Conservation (phyloP, 176 grass and related monocot genomes). For the Oryza brachyantha region DNA sequence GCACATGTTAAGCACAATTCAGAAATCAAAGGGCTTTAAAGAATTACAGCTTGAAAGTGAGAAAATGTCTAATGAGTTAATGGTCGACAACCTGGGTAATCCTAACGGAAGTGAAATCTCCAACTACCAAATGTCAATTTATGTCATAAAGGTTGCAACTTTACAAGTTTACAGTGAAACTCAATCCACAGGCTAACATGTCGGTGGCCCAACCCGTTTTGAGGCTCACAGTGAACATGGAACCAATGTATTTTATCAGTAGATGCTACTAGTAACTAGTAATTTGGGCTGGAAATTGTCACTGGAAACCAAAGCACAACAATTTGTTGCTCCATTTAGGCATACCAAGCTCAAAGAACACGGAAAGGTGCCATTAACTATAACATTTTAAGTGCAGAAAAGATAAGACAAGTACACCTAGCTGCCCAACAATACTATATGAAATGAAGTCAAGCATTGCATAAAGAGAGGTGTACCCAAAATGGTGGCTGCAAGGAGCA, state of each 20-base stretch:
- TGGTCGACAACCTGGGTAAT: conserved; percentile 23
- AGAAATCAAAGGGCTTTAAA: neutral
- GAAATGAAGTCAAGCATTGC: conserved; percentile 18
- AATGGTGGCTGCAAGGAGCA: conserved; percentile 28
- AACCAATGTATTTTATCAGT: conserved; percentile 3
- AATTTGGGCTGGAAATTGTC: neutral
- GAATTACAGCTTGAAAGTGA: neutral
- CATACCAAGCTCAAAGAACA: neutral
- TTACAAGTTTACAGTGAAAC: conserved; percentile 39
- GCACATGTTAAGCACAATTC: conserved; percentile 21
- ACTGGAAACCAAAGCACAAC: neutral
- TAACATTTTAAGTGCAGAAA: neutral
- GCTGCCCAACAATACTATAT: neutral
- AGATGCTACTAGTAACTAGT: conserved; percentile 1
- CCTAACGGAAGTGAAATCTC: conserved; percentile 29
- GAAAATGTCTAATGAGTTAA: conserved; percentile 6
- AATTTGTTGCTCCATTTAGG: neutral
- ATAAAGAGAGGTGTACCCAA: conserved; percentile 20
- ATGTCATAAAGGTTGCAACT: conserved; percentile 29
- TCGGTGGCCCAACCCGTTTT: conserved; percentile 13
- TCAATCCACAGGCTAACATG: conserved; percentile 30
- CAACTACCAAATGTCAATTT: conserved; percentile 37
- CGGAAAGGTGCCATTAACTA: neutral
- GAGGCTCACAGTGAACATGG: neutral
- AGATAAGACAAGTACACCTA: neutral